A percentile compares a stretch with the other conserved stretches of the same genome.
Evolutionary conservation across 2,329 filamentous ascomycete species (phyloP).

Genomic region (Pseudogymnoascus sp.): DNA sequence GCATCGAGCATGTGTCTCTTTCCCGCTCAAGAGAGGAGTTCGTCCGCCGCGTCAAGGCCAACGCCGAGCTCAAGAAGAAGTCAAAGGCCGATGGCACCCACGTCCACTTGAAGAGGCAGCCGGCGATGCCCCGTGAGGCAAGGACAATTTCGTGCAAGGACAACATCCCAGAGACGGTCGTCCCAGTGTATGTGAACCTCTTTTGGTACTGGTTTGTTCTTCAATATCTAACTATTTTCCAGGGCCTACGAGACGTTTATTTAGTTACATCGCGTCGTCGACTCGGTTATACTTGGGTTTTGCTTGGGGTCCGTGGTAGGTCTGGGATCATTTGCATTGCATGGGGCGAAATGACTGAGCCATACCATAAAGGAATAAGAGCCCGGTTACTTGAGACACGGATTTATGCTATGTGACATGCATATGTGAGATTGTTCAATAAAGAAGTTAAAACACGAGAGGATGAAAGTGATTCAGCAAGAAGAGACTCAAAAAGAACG

Average conservation of each 20-base stretch:
- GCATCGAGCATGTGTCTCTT: constrained; percentile 91
- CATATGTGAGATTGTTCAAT: neutral
- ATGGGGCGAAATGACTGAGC: constrained; percentile 6
- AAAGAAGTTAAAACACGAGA: neutral
- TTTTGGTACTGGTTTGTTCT: constrained; percentile 68
- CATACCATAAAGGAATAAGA: constrained; percentile 10
- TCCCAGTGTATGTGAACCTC: constrained; percentile 44
- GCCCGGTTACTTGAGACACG: neutral
- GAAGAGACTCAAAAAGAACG: neutral
- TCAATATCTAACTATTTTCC: constrained; percentile 68
- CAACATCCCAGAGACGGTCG: constrained; percentile 84
- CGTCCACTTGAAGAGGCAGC: constrained; percentile 89
- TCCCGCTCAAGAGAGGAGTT: constrained; percentile 97
- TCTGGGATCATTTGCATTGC: constrained; percentile 7
- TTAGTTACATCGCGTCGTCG: constrained; percentile 6
- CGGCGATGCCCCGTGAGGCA: constrained; percentile 70
- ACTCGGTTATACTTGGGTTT: constrained; percentile 7
- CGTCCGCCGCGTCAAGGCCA: constrained; percentile 91
- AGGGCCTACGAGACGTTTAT: constrained; percentile 9
- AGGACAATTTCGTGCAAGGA: constrained; percentile 73
- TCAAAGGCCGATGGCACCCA: constrained; percentile 83
- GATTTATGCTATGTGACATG: constrained; percentile 2
- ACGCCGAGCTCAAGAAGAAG: constrained; percentile 86
- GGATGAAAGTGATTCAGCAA: neutral
- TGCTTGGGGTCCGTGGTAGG: constrained; percentile 8